These are phyloP conservation scores for Cladobotryum protrusum DNA, from an alignment of 2,329 filamentous ascomycete species.

Conservation along the genomic window DNA sequence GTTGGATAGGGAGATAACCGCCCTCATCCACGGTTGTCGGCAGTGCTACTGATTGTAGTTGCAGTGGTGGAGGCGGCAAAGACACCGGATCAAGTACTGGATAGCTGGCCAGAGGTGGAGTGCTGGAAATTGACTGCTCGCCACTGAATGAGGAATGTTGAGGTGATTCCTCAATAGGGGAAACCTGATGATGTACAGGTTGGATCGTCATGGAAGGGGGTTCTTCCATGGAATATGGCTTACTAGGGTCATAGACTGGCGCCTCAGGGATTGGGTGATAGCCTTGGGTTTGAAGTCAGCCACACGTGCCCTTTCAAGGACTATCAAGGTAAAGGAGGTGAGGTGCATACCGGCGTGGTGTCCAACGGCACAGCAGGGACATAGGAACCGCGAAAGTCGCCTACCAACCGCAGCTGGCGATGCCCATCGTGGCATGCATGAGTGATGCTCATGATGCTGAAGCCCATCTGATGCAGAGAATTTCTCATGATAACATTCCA, in stretches of 20 bases:
- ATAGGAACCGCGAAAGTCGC: constrained; percentile 26
- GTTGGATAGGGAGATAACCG: neutral
- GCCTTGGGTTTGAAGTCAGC: constrained; percentile 19
- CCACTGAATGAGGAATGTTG: neutral
- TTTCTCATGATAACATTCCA: constrained; percentile 28
- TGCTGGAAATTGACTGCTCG: neutral
- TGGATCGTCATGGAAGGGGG: constrained; percentile 12
- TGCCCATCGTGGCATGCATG: constrained; percentile 17
- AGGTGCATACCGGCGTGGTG: constrained; percentile 25
- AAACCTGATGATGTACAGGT: neutral
- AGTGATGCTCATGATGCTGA: constrained; percentile 16
- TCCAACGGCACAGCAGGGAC: constrained; percentile 26
- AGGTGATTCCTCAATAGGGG: neutral
- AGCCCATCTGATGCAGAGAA: constrained; percentile 16
- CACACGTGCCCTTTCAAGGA: neutral
- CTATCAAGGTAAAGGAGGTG: too few relatives aligned
- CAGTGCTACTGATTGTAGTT: too few relatives aligned
- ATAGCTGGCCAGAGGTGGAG: constrained; percentile 4
- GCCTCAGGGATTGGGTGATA: constrained; percentile 27
- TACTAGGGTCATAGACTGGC: constrained; percentile 23
- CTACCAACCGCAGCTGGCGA: constrained; percentile 14
- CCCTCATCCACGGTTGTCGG: neutral
- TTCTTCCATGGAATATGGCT: constrained; percentile 27
- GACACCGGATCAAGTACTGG: neutral
- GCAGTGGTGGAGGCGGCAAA: constrained; percentile 1